Percentiles rank a stretch among this genome's conserved stretches.
Conservation (phyloP, 1,284 basidiomycete genomes). For the Hortiboletus rubellus region DNA sequence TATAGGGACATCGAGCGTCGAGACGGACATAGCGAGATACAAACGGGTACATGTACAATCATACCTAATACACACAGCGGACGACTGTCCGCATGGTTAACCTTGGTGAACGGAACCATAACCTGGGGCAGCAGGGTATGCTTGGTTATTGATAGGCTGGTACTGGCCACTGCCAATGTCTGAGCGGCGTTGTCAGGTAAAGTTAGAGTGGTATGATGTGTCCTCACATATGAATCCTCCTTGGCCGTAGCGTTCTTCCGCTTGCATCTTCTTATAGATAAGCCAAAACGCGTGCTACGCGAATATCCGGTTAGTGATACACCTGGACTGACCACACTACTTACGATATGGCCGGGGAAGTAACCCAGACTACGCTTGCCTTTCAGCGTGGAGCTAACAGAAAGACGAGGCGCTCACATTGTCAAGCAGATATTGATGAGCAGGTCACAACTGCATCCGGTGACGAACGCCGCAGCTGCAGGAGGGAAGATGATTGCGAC, state of each 20-base stretch:
- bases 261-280: constrained; percentile 76
- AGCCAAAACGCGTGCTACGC: constrained; percentile 62
- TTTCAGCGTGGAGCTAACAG: constrained; percentile 1
- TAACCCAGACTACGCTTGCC: constrained; percentile 59
- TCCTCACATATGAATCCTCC: constrained; percentile 65
- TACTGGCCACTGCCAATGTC: constrained; percentile 34
- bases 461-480: constrained; percentile 62
- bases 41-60: not conserved
- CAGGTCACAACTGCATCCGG: constrained; percentile 71
- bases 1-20: constrained; percentile 10
- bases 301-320: not conserved
- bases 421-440: constrained; percentile 74
- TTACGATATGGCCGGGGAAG: constrained; percentile 67
- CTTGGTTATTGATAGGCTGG: constrained; percentile 20
- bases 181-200: constrained; percentile 5
- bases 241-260: constrained; percentile 71
- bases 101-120: constrained; percentile 26
- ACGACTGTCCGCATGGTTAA: not conserved
- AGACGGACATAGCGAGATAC: not conserved
- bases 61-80: not conserved
- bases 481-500: constrained; percentile 73
- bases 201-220: not conserved
- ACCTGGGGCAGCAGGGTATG: constrained; percentile 19
- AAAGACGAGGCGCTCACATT: constrained; percentile 44
- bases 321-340: constrained; percentile 17